Evolutionary conservation across 441 rosid genomes (phyloP), one percentile per base, ranked within the genome.

Genomic region (Corymbia citriodora): DNA sequence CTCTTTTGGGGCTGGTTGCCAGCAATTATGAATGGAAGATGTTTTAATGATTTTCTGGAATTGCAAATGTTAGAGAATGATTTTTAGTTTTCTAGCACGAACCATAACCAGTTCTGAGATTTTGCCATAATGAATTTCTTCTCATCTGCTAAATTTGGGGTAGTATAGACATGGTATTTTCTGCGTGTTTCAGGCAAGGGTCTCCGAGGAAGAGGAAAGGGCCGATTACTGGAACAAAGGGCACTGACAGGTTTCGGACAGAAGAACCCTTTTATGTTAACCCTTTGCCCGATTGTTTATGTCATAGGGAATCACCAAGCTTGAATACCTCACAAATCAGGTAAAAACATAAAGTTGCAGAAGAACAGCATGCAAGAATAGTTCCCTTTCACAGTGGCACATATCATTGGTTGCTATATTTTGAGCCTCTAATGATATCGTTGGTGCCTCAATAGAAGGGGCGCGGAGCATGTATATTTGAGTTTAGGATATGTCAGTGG

Each of bases 121-220:
- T 40, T 74, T 40, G 25, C 52, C 9, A 2, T 79, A 79, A 33
- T 53, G 55, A 21, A 45, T 72, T 52, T 50, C 52, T 72, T 72
- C 55, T 53, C 81, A 33, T 54, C 40, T 48, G 85, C 68, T n/a
- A 13, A 23, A 45, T 79, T 23, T 25, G 18, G 52, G 27, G 17
- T 79, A 79, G 85, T 45, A 79, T 45, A 45, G 53, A 79, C n/a
- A 79, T 79, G 85, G 85, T 79, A 45, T 7, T 79, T 79, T 79
- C 85, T 45, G n/a, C n/a, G 23, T 79, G 85, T 79, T 79, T 79
- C 93, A 98, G 99, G 93, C 98, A 95, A 95, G 99, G 99, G 49
- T 95, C 99, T 14, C 99, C 99, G 0, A 94, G 97, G 94, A 98
- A 93, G 94, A 95, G 99, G 91, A 97, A 96, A 91, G 99, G 99